These are phyloP conservation scores for Calophaca sinica DNA, from an alignment of 306 rosid genomes.

Conservation along the genomic window DNA sequence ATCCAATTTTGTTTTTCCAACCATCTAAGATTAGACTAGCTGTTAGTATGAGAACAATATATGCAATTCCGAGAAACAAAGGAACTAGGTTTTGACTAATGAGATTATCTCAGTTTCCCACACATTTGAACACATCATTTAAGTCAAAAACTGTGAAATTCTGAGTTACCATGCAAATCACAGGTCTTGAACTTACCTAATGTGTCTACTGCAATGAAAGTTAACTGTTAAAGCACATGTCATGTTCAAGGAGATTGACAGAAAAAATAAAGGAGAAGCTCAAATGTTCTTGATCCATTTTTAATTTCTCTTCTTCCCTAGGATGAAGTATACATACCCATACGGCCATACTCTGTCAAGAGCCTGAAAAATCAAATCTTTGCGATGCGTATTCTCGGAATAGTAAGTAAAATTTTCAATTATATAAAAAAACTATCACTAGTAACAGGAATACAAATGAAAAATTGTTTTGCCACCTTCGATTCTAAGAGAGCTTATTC, in stretches of 20 bases:
- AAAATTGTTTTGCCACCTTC: not conserved
- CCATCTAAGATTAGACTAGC: slow-evolving; percentile 26
- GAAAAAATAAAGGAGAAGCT: slow-evolving; percentile 22
- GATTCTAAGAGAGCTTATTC: slow-evolving; percentile 6
- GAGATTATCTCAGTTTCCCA: slow-evolving; percentile 30
- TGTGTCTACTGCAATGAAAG: not conserved
- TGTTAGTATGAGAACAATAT: not conserved
- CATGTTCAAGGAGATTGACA: slow-evolving; percentile 14
- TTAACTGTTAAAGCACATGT: slow-evolving; percentile 12
- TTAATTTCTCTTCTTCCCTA: not conserved
- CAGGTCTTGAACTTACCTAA: slow-evolving; percentile 1
- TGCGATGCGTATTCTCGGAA: slow-evolving; percentile 2
- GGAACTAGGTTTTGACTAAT: slow-evolving; percentile 25
- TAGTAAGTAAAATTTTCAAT: slow-evolving; percentile 5
- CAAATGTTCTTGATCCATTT: slow-evolving; percentile 9
- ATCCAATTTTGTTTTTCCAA: slow-evolving; percentile 20
- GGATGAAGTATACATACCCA: not conserved
- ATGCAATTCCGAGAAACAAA: slow-evolving; percentile 29
- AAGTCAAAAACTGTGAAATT: not conserved
- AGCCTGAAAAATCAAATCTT: slow-evolving; percentile 10
- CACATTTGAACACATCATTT: slow-evolving; percentile 24
- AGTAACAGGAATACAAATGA: slow-evolving; percentile 28
- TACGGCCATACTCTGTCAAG: not conserved
- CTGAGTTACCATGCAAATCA: slow-evolving; percentile 28
- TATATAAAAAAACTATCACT: slow-evolving; percentile 16